Base-by-base conservation (phyloP, 2,329 filamentous ascomycete species). In the Trichoderma lentiforme region DNA sequence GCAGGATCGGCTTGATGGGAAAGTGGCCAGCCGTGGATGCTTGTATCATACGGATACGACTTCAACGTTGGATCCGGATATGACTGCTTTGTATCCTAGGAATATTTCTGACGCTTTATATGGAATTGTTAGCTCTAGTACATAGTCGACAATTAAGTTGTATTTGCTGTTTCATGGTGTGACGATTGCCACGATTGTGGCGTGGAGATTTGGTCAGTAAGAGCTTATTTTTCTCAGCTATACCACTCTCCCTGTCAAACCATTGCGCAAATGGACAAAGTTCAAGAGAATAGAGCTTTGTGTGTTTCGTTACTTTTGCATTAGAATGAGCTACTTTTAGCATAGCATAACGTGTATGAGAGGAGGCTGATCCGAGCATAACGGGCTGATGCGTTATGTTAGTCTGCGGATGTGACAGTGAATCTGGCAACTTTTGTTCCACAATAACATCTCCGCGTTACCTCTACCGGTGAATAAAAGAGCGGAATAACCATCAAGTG, bases 1-100 rank as follows among this genome's bases (percentile, higher is more conserved):
- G 18, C 70, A 70, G 47, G 53, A 58, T 36, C 43, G 53, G 15
- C 30, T 72, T 39, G 70, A 18, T 74, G 78, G 34, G 43, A 53
- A 34, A 12, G 3, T 6, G 6, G n/a, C n/a, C 2, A 1, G n/a
- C 34, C 6, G 5, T 11, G 58, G 36, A 1, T 72, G 71, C 18
- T 15, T 47, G 6, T 26, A 9, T 6, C 36, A 28, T 53, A 43
- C 43, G 2, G 61, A 66, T 26, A 39, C 24, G 4, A 39, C 21
- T 26, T 51, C 63, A 3, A 61, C n/a, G 3, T 18, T 67, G 53
- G 70, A 67, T n/a, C 63, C 53, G 28, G 0, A 21, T 11, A 12
- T 71, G 30, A 11, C 34, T 6, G 56, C 63, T 12, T 30, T 67
- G 1, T 71, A 36, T 18, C 62, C 70, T 3, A 56, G 24, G 14